A percentile compares a stretch with the other conserved stretches of the same genome.
These are phyloP conservation scores for Metarhizium guizhouense DNA, from an alignment of 2,329 filamentous ascomycete species.

Conservation along the genomic window DNA sequence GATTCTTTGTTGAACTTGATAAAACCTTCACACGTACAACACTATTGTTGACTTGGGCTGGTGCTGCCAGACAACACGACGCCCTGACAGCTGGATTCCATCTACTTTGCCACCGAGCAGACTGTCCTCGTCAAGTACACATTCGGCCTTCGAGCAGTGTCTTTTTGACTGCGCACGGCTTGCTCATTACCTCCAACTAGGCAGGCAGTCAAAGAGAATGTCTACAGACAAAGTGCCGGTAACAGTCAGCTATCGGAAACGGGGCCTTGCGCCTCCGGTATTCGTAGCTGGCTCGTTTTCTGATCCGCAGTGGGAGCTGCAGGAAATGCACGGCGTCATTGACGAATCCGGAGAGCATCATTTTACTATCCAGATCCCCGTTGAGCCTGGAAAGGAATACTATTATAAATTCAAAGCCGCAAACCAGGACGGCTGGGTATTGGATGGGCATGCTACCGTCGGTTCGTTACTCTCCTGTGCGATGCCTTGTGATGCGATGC, in stretches of 20 bases:
- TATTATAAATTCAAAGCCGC: conserved; percentile 71
- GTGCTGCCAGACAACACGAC: background rate
- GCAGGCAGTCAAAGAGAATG: conserved; percentile 9
- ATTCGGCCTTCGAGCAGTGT: background rate
- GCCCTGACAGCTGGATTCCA: background rate
- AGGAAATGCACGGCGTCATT: conserved; percentile 52
- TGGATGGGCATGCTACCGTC: conserved; percentile 53
- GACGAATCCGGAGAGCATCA: conserved; percentile 43
- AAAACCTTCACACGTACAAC: background rate
- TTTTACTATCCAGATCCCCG: conserved; percentile 48
- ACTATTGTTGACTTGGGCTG: background rate
- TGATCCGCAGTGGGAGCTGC: conserved; percentile 54
- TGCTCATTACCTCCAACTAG: no score
- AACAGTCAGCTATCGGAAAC: conserved; percentile 52
- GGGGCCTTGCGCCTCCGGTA: conserved; percentile 55
- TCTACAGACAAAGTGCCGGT: conserved; percentile 27
- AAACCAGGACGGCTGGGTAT: conserved; percentile 58
- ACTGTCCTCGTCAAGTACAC: background rate
- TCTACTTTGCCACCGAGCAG: background rate
- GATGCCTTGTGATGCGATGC: background rate
- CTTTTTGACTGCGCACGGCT: background rate
- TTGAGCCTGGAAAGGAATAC: conserved; percentile 49
- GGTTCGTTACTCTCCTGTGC: conserved; percentile 30
- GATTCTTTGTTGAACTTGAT: background rate
- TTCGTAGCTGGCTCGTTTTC: conserved; percentile 64